Percentiles rank a stretch among this genome's conserved stretches.
Conservation (phyloP, 371 early-diverging fungal genomes). For the Lichtheimia ramosa region DNA sequence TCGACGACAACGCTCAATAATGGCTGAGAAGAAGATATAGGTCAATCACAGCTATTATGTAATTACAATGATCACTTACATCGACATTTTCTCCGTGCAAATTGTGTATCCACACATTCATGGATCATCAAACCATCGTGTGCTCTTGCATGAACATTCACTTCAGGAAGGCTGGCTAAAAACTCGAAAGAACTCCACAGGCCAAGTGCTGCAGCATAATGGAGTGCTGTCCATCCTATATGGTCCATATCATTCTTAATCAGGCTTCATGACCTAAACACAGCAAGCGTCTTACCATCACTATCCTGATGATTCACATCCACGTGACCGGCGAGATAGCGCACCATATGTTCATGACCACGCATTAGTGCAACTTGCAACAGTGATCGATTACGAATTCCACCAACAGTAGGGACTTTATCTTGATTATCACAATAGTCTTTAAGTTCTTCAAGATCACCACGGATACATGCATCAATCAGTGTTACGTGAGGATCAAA, state of each 20-base stretch:
- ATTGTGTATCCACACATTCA: slow-evolving; percentile 39
- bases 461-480: slow-evolving; percentile 43
- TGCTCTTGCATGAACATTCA: slow-evolving; percentile 32
- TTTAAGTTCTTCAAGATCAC: slow-evolving; percentile 28
- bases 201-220: slow-evolving; percentile 45
- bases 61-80: slow-evolving; percentile 15
- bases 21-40: not conserved
- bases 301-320: slow-evolving; percentile 39
- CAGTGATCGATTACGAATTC: slow-evolving; percentile 19
- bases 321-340: slow-evolving; percentile 25
- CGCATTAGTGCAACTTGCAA: slow-evolving; percentile 43
- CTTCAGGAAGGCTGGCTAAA: slow-evolving; percentile 23
- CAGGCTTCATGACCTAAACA: not conserved
- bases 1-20: too few species aligned
- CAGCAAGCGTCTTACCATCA: slow-evolving; percentile 25
- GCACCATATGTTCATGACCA: slow-evolving; percentile 32
- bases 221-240: slow-evolving; percentile 50
- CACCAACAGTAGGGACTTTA: slow-evolving; percentile 2
- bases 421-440: not conserved
- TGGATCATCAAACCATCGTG: slow-evolving; percentile 28
- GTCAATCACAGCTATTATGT: not conserved
- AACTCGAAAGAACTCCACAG: slow-evolving; percentile 39
- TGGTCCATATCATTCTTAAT: not conserved
- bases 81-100: slow-evolving; percentile 32
- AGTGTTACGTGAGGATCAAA: slow-evolving; percentile 36